Evolutionary conservation across 2,329 filamentous ascomycete species (phyloP), one percentile per base, ranked within the genome.

Genomic region (Fusarium subglutinans): DNA sequence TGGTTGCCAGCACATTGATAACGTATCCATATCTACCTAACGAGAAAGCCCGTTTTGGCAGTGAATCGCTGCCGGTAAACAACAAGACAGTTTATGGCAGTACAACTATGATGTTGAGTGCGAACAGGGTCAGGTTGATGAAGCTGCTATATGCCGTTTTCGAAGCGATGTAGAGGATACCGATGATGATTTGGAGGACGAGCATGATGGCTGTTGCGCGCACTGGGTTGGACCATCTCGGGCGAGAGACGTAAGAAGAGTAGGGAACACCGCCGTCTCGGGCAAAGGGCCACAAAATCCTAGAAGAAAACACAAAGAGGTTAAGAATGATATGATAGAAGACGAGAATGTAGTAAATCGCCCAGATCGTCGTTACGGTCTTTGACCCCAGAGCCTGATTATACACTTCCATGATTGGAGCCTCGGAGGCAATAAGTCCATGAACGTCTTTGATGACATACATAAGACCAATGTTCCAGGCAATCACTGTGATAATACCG

Each of bases 371-470:
- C 10, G 37, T 55, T n/a, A 37, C 53, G 0, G 37, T 41, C 17
- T 30, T 41, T 3, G 37, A 55, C 3, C 53, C 53, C 11, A 55
- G 20, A 3, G 51, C 51, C 0, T 55, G 53, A 5, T 55, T 55
- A 20, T 55, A 55, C 11, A 55, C 53, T 18, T 55, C 53, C 8
- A 55, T 14, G 15, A 55, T 55, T 2, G 53, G 53, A 2, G 53
- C 53, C 0, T 26, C 37, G 1, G 53, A 55, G 2, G 20, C 26
- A 24, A 55, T 55, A 3, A 55, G 53, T 14, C 22, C 22, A 4
- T 55, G 37, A 15, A 55, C 37, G 53, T 55, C 37, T 7, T 28
- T 41, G 12, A 55, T 55, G 26, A 41, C 37, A 41, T 55, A 55
- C 53, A 41, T 41, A 2, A 55, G 37, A 41, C 53, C 38, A 11